Evolutionary conservation across 768 basidiomycete genomes (phyloP).

Genomic region (Lactarius hengduanensis): DNA sequence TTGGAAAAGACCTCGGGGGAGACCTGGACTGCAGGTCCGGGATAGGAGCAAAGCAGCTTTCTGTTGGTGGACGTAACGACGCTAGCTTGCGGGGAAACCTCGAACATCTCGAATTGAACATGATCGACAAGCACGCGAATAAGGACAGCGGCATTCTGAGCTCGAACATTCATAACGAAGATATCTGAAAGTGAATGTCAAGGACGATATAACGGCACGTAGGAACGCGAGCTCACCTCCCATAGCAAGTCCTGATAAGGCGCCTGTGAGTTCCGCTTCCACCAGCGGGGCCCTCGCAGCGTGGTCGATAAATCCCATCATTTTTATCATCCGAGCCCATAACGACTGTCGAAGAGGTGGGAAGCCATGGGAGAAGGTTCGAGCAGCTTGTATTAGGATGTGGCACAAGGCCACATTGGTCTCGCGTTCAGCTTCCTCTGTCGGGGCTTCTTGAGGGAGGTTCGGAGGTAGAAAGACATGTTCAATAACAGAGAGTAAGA

Average conservation of each 20-base stretch:
- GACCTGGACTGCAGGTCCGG: slow-evolving; percentile 44
- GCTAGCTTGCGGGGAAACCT: slow-evolving; percentile 40
- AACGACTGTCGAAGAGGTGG: background rate
- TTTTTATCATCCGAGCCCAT: slow-evolving; percentile 13
- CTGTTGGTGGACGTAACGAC: slow-evolving; percentile 41
- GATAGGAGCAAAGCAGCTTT: slow-evolving; percentile 34
- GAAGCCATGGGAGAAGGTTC: background rate
- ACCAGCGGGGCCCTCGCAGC: background rate
- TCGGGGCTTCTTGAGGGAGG: slow-evolving; percentile 15
- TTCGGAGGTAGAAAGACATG: slow-evolving; percentile 23
- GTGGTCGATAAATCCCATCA: background rate
- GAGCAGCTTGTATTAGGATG: slow-evolving; percentile 9
- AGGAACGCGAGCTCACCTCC: background rate
- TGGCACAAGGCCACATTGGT: slow-evolving; percentile 7
- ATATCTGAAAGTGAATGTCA: background rate
- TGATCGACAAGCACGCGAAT: slow-evolving; percentile 2
- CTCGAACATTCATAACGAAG: slow-evolving; percentile 13
- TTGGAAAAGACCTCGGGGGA: slow-evolving; percentile 23
- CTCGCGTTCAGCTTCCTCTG: background rate
- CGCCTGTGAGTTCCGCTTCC: background rate
- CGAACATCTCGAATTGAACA: slow-evolving; percentile 36
- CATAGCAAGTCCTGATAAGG: background rate
- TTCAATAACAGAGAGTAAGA: slow-evolving; percentile 6
- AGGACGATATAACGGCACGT: no score
- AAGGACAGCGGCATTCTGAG: slow-evolving; percentile 16